phyloP scores from a whole-genome alignment of 2,329 filamentous ascomycete genomes.

The Rhexocercosporidium sp. region DNA sequence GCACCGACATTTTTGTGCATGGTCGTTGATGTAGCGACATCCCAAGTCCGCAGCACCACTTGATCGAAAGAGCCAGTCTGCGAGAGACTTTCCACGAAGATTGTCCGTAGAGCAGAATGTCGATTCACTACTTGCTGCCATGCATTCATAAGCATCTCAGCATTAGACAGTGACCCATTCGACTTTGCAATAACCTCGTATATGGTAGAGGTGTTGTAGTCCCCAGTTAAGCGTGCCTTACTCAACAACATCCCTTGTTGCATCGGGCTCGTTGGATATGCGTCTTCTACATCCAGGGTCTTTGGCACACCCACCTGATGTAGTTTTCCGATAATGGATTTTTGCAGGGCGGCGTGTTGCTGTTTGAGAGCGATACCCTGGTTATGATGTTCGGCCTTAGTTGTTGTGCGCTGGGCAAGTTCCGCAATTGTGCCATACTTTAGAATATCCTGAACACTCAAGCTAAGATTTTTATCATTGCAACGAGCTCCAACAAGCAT shows the following conservation, averaged over 20 bases:
- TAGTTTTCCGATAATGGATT: background rate
- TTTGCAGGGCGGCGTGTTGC: background rate
- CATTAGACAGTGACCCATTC: conserved; percentile 9
- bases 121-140: conserved; percentile 27
- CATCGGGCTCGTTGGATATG: conserved; percentile 25
- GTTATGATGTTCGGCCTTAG: background rate
- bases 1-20: background rate
- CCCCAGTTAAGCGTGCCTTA: conserved; percentile 3
- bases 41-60: conserved; percentile 29
- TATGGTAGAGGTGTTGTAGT: conserved; percentile 7
- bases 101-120: conserved; percentile 25
- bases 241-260: conserved; percentile 23
- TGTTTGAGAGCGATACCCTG: too few species aligned
- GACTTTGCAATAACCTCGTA: background rate
- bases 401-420: conserved; percentile 9
- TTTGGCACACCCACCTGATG: background rate
- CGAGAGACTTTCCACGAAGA: conserved; percentile 33
- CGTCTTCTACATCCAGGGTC: conserved; percentile 12
- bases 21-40: background rate
- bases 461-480: conserved; percentile 17
- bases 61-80: conserved; percentile 33
- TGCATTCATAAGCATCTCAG: conserved; percentile 32
- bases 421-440: conserved; percentile 26
- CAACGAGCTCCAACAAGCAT: conserved; percentile 30
- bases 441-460: conserved; percentile 32